Evolutionary conservation across 768 basidiomycete genomes (phyloP), one percentile per base, ranked within the genome.

Genomic region (Naganishia antarctica): DNA sequence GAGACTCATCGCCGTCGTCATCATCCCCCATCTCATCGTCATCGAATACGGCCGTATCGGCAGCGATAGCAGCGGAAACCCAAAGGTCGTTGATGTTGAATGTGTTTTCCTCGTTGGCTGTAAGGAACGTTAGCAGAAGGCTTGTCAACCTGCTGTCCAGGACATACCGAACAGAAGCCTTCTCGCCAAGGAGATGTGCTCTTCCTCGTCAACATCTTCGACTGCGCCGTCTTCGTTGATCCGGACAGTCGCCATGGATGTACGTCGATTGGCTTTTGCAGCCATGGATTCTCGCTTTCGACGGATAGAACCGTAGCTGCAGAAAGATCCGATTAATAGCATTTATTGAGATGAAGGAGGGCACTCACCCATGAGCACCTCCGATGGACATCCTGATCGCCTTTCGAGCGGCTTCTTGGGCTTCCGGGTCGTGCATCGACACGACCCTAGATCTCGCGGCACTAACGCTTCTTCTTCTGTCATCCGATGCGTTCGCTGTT

Each of bases 21-120:
- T 78, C 80, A 69, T 86, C 84, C 65, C 88, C 88, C 2, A 86
- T 86, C 63, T 91, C 86, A 68, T 92, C 91, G 70, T 89, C 78
- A 7, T 78, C 77, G 45, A 78, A 78, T 1, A 78, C 76, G 1
- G 74, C 74, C 6, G 73, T 88, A 73, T 94, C 92, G 31, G 87
- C 90, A 65, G 94, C 96, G 80, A 94, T 90, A 6, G 94, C 96
- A 21, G 93, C 89, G 4, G 91, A 91, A 58, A 98, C 90, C 96
- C 96, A 99, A 23, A 99, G 80, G 78, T 97, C 94, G 25, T 91
- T 90, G 72, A 99, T 89, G 69, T 87, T 91, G 63, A 90, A 93
- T 4, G 92, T 91, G 13, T 90, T 88, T 70, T 91, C 89, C 78
- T 96, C 92, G 77, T 96, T 96, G 21, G 94, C 94, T 74, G 70